Conservation (phyloP, 257 asterid genomes). For the Nicotiana tabacum region DNA sequence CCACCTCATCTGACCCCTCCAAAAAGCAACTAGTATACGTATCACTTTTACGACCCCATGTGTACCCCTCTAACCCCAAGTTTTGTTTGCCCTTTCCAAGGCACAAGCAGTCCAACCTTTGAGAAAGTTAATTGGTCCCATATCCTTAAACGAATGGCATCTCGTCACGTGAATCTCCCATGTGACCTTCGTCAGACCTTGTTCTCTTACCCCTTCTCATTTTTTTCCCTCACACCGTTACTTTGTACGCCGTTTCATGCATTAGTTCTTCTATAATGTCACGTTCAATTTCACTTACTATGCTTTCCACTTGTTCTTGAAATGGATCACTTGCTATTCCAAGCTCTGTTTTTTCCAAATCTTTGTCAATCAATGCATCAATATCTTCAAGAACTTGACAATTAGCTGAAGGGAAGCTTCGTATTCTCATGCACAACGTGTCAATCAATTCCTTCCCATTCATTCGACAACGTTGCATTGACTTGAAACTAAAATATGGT, state of each 20-base stretch:
- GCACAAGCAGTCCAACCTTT: conserved; percentile 21
- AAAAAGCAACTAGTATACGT: neutral
- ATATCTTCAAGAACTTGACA: conserved; percentile 69
- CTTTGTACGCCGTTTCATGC: conserved; percentile 45
- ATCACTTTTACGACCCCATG: neutral
- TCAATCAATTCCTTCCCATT: conserved; percentile 24
- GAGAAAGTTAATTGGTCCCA: conserved; percentile 5
- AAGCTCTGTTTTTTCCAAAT: conserved; percentile 18
- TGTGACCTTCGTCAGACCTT: conserved; percentile 41
- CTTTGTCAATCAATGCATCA: conserved; percentile 49
- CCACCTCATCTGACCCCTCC: no score
- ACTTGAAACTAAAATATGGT: conserved; percentile 19
- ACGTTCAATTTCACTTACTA: conserved; percentile 57
- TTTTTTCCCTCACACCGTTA: neutral
- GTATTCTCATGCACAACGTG: conserved; percentile 36
- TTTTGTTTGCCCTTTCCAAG: conserved; percentile 15
- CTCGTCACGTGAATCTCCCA: conserved; percentile 63
- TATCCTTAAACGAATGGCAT: conserved; percentile 24
- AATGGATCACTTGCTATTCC: neutral
- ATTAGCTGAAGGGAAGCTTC: conserved; percentile 43
- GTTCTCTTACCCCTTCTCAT: neutral
- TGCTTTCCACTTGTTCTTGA: conserved; percentile 42
- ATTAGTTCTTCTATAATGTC: conserved; percentile 51
- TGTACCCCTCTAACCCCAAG: conserved; percentile 4
- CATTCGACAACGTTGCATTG: conserved; percentile 7